Evolutionary conservation across 2,329 filamentous ascomycete genomes (phyloP).

Genomic region (Pseudocercospora eumusae): DNA sequence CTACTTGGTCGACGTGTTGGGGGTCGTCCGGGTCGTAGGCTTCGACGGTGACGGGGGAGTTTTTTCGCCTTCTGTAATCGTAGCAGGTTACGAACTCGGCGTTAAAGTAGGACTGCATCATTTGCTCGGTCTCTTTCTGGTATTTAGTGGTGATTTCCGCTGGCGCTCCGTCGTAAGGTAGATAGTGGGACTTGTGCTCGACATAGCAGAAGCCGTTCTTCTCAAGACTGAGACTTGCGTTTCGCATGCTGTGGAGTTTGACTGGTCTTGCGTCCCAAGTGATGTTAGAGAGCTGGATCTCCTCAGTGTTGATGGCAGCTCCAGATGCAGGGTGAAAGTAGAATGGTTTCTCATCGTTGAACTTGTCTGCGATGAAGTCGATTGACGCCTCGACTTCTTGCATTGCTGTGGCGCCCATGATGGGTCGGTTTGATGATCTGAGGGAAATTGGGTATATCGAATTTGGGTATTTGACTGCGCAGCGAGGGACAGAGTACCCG

Average conservation of each 20-base stretch:
- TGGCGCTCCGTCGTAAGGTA: neutral
- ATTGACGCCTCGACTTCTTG: neutral
- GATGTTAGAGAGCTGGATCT: neutral
- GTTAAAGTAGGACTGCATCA: neutral
- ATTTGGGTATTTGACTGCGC: neutral
- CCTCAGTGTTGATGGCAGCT: neutral
- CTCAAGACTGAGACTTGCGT: neutral
- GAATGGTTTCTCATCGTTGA: conserved; percentile 7
- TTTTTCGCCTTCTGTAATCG: neutral
- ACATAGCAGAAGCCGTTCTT: neutral
- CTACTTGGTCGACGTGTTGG: conserved; percentile 6
- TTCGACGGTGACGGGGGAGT: conserved; percentile 6
- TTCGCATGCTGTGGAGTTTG: neutral
- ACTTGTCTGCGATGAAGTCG: conserved; percentile 9
- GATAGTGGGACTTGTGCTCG: neutral
- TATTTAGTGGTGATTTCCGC: neutral
- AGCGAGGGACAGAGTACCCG: neutral
- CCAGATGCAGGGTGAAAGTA: conserved; percentile 10
- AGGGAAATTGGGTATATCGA: too few relatives aligned
- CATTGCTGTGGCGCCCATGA: neutral
- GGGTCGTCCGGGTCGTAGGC: conserved; percentile 9
- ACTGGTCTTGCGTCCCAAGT: neutral
- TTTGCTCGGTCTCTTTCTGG: neutral
- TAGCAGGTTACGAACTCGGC: neutral
- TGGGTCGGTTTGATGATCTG: neutral